phyloP scores from a whole-genome alignment of 306 rosid species.

The Astragalus glycyphyllos region DNA sequence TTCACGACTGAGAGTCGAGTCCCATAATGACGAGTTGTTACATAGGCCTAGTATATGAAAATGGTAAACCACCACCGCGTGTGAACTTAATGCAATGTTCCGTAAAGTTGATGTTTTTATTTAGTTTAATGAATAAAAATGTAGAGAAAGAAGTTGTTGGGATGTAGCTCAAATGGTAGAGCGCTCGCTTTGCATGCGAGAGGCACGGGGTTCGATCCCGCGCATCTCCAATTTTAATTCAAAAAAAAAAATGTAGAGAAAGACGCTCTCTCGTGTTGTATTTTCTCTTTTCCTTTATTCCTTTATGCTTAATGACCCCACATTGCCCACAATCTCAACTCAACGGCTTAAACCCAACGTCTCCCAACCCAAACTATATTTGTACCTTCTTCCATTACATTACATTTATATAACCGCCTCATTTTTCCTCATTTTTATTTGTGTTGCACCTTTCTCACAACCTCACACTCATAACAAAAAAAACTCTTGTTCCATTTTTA shows the following conservation, averaged over 20 bases:
- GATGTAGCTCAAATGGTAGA: slow-evolving; percentile 55
- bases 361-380: slow-evolving; percentile 11
- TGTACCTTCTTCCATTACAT: background rate
- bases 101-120: slow-evolving; percentile 6
- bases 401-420: background rate
- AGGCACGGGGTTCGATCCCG: slow-evolving; percentile 58
- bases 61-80: background rate
- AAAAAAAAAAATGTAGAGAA: no score
- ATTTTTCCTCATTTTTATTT: background rate
- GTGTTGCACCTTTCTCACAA: slow-evolving; percentile 10
- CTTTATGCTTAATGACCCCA: slow-evolving; percentile 8
- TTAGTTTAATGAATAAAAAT: slow-evolving; percentile 9
- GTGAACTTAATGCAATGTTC: background rate
- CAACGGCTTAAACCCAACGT: slow-evolving; percentile 45
- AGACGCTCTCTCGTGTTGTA: slow-evolving; percentile 41
- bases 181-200: slow-evolving; percentile 53
- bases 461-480: slow-evolving; percentile 30
- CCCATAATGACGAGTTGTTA: no score
- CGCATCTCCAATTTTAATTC: slow-evolving; percentile 44
- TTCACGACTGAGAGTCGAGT: no score
- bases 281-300: slow-evolving; percentile 14
- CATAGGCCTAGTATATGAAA: no score
- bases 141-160: slow-evolving; percentile 30
- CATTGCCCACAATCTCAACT: slow-evolving; percentile 52
- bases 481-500: slow-evolving; percentile 38